These are phyloP conservation scores for Termitomyces sp. DNA, from an alignment of 768 basidiomycete species.

Conservation along the genomic window DNA sequence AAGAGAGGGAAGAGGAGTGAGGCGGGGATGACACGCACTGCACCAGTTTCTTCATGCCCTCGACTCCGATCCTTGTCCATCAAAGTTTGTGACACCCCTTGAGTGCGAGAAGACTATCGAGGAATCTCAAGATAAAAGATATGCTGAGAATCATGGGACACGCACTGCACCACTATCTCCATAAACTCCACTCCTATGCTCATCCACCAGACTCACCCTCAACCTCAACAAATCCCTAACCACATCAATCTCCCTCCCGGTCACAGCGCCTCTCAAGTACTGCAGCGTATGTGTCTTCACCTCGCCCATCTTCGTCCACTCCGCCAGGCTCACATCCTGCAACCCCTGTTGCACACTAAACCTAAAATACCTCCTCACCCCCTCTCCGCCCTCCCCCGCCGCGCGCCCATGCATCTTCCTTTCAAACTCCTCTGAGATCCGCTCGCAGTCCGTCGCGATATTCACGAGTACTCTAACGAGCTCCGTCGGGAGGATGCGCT, in stretches of 20 bases:
- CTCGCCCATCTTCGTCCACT: constrained; percentile 7
- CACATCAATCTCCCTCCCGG: neutral
- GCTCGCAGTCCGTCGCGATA: constrained; percentile 9
- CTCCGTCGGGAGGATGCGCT: neutral
- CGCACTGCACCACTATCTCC: neutral
- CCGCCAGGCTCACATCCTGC: constrained; percentile 3
- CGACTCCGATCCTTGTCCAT: too few species aligned
- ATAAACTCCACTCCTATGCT: neutral
- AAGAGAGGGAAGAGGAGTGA: too few species aligned
- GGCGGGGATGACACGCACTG: too few species aligned
- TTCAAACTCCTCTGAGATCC: neutral
- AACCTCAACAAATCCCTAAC: neutral
- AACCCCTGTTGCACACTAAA: constrained; percentile 13
- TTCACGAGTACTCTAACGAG: neutral
- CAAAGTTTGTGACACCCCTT: neutral
- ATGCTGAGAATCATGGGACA: neutral
- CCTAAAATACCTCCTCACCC: neutral
- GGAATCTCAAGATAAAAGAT: neutral
- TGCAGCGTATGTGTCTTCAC: constrained; percentile 7
- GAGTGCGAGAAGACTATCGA: neutral
- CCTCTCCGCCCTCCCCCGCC: neutral
- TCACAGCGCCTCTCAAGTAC: neutral
- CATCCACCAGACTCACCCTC: neutral
- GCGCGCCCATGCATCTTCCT: neutral
- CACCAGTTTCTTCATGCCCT: too few species aligned